These are phyloP conservation scores for Leishmania major DNA, from an alignment of 208 protist genomes.

Conservation along the genomic window DNA sequence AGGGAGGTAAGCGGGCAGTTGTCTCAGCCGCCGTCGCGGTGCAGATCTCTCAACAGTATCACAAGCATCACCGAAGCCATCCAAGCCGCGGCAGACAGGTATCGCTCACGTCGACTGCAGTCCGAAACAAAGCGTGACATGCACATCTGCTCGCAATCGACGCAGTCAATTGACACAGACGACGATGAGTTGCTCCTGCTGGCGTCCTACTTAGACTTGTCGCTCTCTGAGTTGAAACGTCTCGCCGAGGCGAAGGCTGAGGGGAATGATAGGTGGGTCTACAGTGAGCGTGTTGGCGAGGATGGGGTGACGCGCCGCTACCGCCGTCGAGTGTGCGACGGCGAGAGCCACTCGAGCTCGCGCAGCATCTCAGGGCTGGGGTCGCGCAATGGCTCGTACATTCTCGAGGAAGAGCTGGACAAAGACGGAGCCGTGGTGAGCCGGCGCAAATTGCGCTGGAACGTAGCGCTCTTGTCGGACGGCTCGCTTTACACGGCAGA, in stretches of 20 bases:
- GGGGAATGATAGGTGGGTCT: slow-evolving; percentile 34
- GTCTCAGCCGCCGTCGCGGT: slow-evolving; percentile 13
- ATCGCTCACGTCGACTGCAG: not conserved
- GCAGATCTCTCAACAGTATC: slow-evolving; percentile 1
- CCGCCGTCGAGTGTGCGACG: slow-evolving; percentile 16
- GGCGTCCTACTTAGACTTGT: slow-evolving; percentile 16
- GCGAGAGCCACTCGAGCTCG: not conserved
- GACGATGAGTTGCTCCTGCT: slow-evolving; percentile 3
- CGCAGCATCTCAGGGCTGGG: not conserved
- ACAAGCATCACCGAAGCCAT: not conserved
- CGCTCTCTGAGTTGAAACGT: slow-evolving; percentile 15
- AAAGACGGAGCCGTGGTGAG: slow-evolving; percentile 35
- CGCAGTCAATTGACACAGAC: not conserved
- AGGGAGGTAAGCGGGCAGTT: slow-evolving; percentile 29
- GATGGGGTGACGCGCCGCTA: slow-evolving; percentile 36
- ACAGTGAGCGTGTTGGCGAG: slow-evolving; percentile 32
- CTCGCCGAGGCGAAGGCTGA: slow-evolving; percentile 14
- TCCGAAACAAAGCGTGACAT: not conserved
- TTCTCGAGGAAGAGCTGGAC: slow-evolving; percentile 64
- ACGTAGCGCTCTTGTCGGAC: slow-evolving; percentile 6
- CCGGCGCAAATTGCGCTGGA: slow-evolving; percentile 25
- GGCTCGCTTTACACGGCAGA: slow-evolving; percentile 28
- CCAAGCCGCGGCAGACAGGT: not conserved
- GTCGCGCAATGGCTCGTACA: slow-evolving; percentile 16
- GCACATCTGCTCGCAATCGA: not conserved